A percentile compares a stretch with the other conserved stretches of the same genome.
phyloP scores from a whole-genome alignment of 1,139 yeast species.

The Yamadazyma diospyri region DNA sequence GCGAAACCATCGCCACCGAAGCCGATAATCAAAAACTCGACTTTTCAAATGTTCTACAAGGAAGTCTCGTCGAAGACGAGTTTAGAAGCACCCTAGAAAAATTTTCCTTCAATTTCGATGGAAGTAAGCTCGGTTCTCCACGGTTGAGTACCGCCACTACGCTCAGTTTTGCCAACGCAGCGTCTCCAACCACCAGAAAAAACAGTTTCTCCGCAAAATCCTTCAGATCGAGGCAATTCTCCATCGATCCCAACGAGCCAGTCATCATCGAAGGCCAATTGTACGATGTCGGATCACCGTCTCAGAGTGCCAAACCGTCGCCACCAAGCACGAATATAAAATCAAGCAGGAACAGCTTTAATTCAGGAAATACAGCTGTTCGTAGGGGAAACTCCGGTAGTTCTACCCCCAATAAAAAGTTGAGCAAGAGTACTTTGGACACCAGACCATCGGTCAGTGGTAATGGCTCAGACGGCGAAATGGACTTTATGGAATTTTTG shows the following conservation, averaged over 20 bases:
- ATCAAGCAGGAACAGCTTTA: slow-evolving; percentile 12
- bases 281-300: slow-evolving; percentile 9
- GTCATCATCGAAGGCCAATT: slow-evolving; percentile 16
- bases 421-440: slow-evolving; percentile 13
- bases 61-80: slow-evolving; percentile 26
- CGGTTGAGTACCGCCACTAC: slow-evolving; percentile 5
- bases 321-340: slow-evolving; percentile 4
- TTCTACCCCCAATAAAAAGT: slow-evolving; percentile 13
- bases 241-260: slow-evolving; percentile 17
- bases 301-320: slow-evolving; percentile 5
- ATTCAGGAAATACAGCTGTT: slow-evolving; percentile 12
- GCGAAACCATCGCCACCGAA: background rate
- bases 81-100: slow-evolving; percentile 31
- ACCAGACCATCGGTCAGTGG: slow-evolving; percentile 5
- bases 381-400: slow-evolving; percentile 13
- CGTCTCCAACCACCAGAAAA: slow-evolving; percentile 8
- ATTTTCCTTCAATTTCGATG: slow-evolving; percentile 24
- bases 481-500: slow-evolving; percentile 50
- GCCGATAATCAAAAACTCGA: slow-evolving; percentile 23
- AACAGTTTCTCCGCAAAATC: slow-evolving; percentile 13
- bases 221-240: slow-evolving; percentile 15
- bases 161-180: background rate
- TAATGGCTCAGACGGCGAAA: slow-evolving; percentile 28
- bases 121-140: background rate
- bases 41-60: slow-evolving; percentile 34